Percentiles rank a stretch among this genome's conserved stretches.
Evolutionary conservation across 345 rosid species (phyloP).

Genomic region (Angophora floribunda): DNA sequence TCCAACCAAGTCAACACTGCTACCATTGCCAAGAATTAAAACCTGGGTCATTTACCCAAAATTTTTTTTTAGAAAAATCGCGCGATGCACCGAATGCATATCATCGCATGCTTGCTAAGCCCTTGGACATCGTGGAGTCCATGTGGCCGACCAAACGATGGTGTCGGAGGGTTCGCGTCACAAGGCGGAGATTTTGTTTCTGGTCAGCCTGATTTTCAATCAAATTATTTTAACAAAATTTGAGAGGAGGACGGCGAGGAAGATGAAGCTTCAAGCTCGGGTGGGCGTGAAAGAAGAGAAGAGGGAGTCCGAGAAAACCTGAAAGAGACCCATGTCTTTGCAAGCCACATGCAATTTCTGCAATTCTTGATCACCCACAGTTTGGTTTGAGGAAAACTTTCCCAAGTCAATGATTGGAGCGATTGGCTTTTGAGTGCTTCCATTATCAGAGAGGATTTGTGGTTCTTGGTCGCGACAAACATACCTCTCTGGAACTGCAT

Average conservation of each 20-base stretch:
- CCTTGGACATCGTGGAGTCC: neutral
- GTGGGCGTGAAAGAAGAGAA: neutral
- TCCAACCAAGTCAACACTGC: neutral
- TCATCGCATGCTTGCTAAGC: neutral
- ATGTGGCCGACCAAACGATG: neutral
- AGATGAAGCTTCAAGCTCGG: neutral
- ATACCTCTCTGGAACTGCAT: slow-evolving; percentile 1
- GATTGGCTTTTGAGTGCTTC: neutral
- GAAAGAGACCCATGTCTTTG: slow-evolving; percentile 13
- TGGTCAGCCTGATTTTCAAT: neutral
- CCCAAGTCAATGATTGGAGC: slow-evolving; percentile 3
- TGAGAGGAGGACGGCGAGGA: neutral
- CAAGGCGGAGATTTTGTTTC: neutral
- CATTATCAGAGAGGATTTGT: neutral
- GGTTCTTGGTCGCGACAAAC: neutral
- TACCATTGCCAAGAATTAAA: neutral
- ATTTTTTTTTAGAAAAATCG: neutral
- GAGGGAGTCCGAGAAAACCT: neutral
- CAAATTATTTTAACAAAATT: neutral
- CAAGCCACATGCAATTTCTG: slow-evolving; percentile 4
- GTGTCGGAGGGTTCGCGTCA: neutral
- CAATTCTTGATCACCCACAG: neutral
- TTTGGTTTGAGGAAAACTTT: neutral
- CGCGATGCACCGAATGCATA: neutral
- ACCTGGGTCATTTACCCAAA: neutral